Percentiles rank a stretch among this genome's conserved stretches.
Evolutionary conservation across 192 early-diverging fungal species (phyloP).

Genomic region (Coemansia sp.): DNA sequence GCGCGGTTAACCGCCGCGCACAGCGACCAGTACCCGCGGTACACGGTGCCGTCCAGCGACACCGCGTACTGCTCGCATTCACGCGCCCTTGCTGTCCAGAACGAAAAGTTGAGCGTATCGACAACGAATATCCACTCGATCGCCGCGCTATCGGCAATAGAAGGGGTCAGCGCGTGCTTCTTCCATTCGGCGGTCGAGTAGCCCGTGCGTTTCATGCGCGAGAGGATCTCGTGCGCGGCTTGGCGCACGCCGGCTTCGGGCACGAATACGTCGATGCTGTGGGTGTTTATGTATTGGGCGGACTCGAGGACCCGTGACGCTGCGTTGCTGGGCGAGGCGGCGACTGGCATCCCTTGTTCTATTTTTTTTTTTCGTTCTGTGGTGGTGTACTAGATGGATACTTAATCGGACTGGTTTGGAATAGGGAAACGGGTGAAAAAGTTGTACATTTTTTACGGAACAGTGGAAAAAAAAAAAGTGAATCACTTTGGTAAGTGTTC

Average conservation of each 20-base stretch:
- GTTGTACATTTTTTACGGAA: no score
- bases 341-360: slow-evolving; percentile 23
- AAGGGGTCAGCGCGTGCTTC: slow-evolving; percentile 62
- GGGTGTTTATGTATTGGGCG: slow-evolving; percentile 37
- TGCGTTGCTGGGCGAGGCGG: background rate
- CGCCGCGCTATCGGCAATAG: slow-evolving; percentile 53
- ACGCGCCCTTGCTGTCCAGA: slow-evolving; percentile 62
- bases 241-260: slow-evolving; percentile 50
- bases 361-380: no score
- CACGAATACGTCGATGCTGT: slow-evolving; percentile 63
- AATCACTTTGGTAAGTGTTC: no score
- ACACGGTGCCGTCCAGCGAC: slow-evolving; percentile 51
- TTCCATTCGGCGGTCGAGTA: slow-evolving; percentile 67
- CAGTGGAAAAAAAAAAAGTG: background rate
- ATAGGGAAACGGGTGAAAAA: no score
- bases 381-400: no score
- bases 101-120: slow-evolving; percentile 84
- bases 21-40: slow-evolving; percentile 83
- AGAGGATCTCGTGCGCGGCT: slow-evolving; percentile 59
- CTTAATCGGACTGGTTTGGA: no score
- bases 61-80: slow-evolving; percentile 61
- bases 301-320: slow-evolving; percentile 35
- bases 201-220: slow-evolving; percentile 58
- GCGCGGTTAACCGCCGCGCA: slow-evolving; percentile 75
- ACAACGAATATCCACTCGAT: slow-evolving; percentile 82